Base-by-base conservation (phyloP, 768 basidiomycete species). In the Psilocybe azurescens region DNA sequence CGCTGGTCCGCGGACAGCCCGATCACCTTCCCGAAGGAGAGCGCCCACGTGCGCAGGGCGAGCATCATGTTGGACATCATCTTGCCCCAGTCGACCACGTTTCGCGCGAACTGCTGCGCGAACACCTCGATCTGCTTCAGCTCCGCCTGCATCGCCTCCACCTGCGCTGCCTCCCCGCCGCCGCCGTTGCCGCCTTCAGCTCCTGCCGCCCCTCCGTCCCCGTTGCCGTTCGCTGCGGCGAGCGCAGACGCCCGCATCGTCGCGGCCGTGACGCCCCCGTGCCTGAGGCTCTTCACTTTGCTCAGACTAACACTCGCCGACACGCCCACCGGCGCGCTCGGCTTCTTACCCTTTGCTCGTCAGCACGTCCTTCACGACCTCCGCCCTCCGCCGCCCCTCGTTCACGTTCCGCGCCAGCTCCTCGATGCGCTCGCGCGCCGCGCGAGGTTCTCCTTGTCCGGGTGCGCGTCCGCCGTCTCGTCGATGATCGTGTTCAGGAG, bases 341-440 rank as follows among this genome's bases (percentile, higher is more conserved):
- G 75, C 60, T 76, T 80, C 53, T 53, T 59, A 14, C 53, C 44
- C 61, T 41, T 71, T 80, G n/a, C 77, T 71, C 1, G 75, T 78
- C 44, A 94, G 79, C 38, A 92, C 89, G 65, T 89, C 89, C 65
- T 87, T 89, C 7, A 95, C 87, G 41, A 94, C 89, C 73, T 95
- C 93, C 56, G 86, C 85, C 11, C 92, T 78, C 58, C 93, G 77
- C 60, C 90, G 78, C 16, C 86, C 89, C 70, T 95, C 93, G 58
- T 95, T 95, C 9, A 95, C 89, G 56, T 86, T 86, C 65, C 85
- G 78, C 0, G 91, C 90, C 5, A 91, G 86, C 58, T 87, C 86
- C 69, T 93, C 90, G 76, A 93, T 86, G 66, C 78, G 80, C 58
- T 73, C 72, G 44, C 83, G 82, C 4, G 91, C 89, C 1, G 73